Evolutionary conservation across 2,329 filamentous ascomycete species (phyloP).

Genomic region (Lachnellula subtilissima): DNA sequence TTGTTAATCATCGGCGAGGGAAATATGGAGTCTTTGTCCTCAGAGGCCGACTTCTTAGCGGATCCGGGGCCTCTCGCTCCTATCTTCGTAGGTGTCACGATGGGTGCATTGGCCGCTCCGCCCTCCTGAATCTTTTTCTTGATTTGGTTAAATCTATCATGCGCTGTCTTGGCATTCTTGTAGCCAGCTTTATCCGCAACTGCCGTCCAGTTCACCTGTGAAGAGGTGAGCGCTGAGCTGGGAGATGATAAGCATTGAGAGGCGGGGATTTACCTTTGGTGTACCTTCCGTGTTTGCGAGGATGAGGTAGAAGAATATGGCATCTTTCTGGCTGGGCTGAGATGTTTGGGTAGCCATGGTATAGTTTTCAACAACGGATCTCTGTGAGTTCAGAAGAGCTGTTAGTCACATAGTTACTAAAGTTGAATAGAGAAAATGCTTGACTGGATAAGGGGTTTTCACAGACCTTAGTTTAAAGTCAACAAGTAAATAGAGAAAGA

Average conservation of each 20-base stretch:
- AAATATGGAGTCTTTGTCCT: no score
- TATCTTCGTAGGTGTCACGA: not conserved
- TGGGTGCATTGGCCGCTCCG: not conserved
- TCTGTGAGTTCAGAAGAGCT: not conserved
- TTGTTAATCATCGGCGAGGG: no score
- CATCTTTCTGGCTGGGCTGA: not conserved
- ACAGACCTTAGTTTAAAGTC: no score
- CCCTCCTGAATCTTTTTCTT: constrained; percentile 40
- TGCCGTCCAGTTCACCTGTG: constrained; percentile 38
- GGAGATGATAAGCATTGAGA: not conserved
- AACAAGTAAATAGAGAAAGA: no score
- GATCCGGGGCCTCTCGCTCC: not conserved
- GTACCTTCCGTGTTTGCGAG: constrained; percentile 3
- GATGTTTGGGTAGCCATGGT: not conserved
- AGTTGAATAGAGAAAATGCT: no score
- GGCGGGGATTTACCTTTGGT: constrained; percentile 5
- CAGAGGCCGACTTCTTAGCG: not conserved
- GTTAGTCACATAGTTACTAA: not conserved
- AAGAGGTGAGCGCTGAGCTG: not conserved
- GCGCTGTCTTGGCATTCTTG: constrained; percentile 43
- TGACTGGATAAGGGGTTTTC: no score
- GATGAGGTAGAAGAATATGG: constrained; percentile 6
- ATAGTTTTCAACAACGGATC: no score
- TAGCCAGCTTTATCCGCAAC: constrained; percentile 41
- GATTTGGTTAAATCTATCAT: constrained; percentile 47